Base-by-base conservation (phyloP, 345 rosid genomes). In the Schrenkiella parvula region DNA sequence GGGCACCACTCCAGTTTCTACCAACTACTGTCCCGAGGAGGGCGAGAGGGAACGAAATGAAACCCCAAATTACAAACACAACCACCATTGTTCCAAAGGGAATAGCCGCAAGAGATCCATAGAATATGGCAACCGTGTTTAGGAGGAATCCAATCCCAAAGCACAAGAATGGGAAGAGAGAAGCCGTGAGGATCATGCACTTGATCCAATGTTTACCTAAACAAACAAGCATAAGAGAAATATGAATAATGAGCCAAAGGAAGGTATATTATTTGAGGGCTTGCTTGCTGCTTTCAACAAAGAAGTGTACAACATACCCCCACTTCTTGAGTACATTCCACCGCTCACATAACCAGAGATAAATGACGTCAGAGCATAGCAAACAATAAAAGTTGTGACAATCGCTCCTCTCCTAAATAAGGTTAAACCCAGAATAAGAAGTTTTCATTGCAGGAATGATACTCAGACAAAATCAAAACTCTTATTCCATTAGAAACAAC, bases 331-430 rank as follows among this genome's bases (percentile, higher is more conserved):
- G 83, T 95, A 92, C 98, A 95, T 89, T 48, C 99, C 99, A 66
- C 99, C 99, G 10, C 97, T 95, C 72, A 95, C 98, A 68, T 95
- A 95, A 73, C 99, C 99, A 71, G 99, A 85, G 68, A 95, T 77
- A 73, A 95, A 95, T 31, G 99, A 95, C 21, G 98, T 95, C 76
- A 95, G 84, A 63, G 99, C 99, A 66, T 95, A 95, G 70, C 97
- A 95, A 23, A 92, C 87, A 46, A 95, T 92, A 80, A 90, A 95
- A 53, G 99, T 92, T 17, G 99, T 95, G 71, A 90, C 97, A 76
- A 95, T 95, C 32, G 99, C 98, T 80, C 99, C 99, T 84, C 99
- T 92, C 99, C 99, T 95, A 28, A 72, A 54, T 44, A 63, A 22
- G 9, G 41, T 11, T 56, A 44, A 46, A 60, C 38, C n/a, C 48